Base-by-base conservation (phyloP, 805 yeast species). In the Cyberlindnera euphorbiae region DNA sequence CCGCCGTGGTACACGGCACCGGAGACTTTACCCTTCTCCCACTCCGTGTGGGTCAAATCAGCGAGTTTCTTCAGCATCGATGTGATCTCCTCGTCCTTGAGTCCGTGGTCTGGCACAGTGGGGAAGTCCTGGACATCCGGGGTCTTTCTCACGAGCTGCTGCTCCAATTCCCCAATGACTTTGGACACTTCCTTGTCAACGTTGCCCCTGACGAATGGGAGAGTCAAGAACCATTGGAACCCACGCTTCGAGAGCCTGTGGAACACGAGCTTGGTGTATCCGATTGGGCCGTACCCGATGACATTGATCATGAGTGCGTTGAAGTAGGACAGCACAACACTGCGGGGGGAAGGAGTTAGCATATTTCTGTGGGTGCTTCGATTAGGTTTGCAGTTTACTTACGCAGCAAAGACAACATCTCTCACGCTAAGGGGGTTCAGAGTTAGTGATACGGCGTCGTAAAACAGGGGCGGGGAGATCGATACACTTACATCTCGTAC, bases 1-100 rank as follows among this genome's bases (percentile, higher is more conserved):
- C 97, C 97, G 21, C 97, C 97, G 52, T 93, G 97, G 53, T 90
- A 90, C 9, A 90, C 97, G 0, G 97, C 97, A 6, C 98, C 98
- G 13, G 95, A 83, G 4, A 90, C 82, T 47, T 77, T 71, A 5
- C 98, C 98, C 28, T 69, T 67, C 54, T 79, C 72, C 96, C 97
- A 90, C 38, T 79, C 81, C 2, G 86, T 67, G 46, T 83, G 86
- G 38, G 78, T 71, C 46, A 88, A 52, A 0, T 53, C 41, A 25
- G 67, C 62, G 21, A 77, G 60, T 21, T 61, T 58, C 24, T 75
- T 72, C 39, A 93, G 60, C 39, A 79, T 76, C 0, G 50, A 50
- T 19, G 68, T 36, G 8, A 93, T 71, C 14, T 59, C 59, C 1
- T 55, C 59, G 12, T 69, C 64, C 2, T 70, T 25, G 34, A 83